Percentiles rank a stretch among this genome's conserved stretches.
Evolutionary conservation across 345 rosid genomes (phyloP).

Genomic region (Linum lewisii): DNA sequence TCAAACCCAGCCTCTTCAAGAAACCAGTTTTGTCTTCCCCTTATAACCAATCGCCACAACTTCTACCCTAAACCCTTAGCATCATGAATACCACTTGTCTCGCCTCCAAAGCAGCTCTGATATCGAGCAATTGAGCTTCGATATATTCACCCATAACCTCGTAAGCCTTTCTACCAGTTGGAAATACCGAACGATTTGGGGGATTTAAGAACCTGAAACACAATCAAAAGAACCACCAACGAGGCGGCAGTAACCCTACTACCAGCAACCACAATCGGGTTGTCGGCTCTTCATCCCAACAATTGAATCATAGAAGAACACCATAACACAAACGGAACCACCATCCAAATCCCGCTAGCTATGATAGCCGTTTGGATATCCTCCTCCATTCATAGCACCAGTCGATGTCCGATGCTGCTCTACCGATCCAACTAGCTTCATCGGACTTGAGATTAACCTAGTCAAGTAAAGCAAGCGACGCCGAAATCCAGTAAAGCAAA

Average conservation of each 20-base stretch:
- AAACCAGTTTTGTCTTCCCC: conserved; percentile 79
- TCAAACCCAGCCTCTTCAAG: conserved; percentile 75
- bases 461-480: too few relatives aligned
- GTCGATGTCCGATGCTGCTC: too few relatives aligned
- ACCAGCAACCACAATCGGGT: conserved; percentile 59
- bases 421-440: too few relatives aligned
- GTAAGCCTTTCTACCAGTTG: conserved; percentile 69
- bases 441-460: too few relatives aligned
- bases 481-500: too few relatives aligned
- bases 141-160: conserved; percentile 60
- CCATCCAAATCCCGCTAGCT: too few relatives aligned
- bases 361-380: too few relatives aligned
- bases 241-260: conserved; percentile 36
- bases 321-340: too few relatives aligned
- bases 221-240: conserved; percentile 61
- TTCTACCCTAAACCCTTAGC: conserved; percentile 62
- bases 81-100: conserved; percentile 63
- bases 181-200: conserved; percentile 75
- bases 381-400: too few relatives aligned
- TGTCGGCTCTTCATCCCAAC: too few relatives aligned
- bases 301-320: too few relatives aligned
- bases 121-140: conserved; percentile 64
- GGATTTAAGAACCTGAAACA: conserved; percentile 49
- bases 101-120: conserved; percentile 52
- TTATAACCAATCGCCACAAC: conserved; percentile 43